Evolutionary conservation across 1,284 basidiomycete genomes (phyloP).

Genomic region (Naganishia cerealis): DNA sequence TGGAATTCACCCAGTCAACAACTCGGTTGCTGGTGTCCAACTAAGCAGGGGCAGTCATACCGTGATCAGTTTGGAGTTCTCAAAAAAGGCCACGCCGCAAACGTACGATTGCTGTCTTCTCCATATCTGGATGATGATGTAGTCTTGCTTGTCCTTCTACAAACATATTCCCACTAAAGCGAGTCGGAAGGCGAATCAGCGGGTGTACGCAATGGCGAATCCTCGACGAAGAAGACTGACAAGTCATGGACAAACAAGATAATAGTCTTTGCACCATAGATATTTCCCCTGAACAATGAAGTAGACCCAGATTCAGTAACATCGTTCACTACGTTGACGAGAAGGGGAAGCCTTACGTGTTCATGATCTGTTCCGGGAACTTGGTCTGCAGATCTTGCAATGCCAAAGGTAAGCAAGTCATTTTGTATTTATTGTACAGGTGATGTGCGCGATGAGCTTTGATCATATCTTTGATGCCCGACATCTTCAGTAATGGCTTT

Average conservation of each 20-base stretch:
- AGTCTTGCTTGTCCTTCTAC: slow-evolving; percentile 15
- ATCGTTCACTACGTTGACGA: background rate
- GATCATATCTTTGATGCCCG: slow-evolving; percentile 65
- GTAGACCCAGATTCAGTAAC: background rate
- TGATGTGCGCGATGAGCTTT: slow-evolving; percentile 80
- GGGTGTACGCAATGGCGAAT: background rate
- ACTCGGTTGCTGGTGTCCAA: slow-evolving; percentile 80
- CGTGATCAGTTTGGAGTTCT: background rate
- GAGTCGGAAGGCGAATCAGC: background rate
- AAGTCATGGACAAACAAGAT: slow-evolving; percentile 88
- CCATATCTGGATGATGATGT: slow-evolving; percentile 25
- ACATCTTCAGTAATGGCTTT: background rate
- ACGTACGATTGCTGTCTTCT: slow-evolving; percentile 25
- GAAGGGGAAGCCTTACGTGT: slow-evolving; percentile 58
- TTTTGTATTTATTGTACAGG: slow-evolving; percentile 67
- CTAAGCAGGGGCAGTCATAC: slow-evolving; percentile 54
- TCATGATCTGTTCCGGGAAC: slow-evolving; percentile 76
- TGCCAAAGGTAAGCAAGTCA: slow-evolving; percentile 78
- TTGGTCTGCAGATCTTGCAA: slow-evolving; percentile 64
- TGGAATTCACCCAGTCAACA: slow-evolving; percentile 69
- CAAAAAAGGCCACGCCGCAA: background rate
- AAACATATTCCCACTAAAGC: slow-evolving; percentile 24
- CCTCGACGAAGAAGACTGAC: slow-evolving; percentile 57
- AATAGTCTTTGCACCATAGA: slow-evolving; percentile 61
- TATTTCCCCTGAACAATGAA: slow-evolving; percentile 38